Conservation (phyloP, 2,329 filamentous ascomycete genomes). For the Pseudopithomyces maydicus region DNA sequence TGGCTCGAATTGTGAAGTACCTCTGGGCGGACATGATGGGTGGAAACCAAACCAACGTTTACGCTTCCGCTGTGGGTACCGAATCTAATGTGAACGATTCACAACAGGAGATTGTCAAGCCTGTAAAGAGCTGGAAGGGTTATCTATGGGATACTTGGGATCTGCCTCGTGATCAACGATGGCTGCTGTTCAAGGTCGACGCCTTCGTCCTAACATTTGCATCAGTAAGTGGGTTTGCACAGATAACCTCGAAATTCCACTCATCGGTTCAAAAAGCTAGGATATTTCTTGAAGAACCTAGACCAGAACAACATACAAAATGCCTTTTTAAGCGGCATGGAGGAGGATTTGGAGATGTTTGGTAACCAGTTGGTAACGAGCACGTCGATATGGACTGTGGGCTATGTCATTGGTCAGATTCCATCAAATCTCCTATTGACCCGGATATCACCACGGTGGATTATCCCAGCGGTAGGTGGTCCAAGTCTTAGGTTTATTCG, state of each 20-base stretch:
- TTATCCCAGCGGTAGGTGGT: background rate
- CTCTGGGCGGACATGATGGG: background rate
- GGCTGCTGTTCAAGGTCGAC: constrained; percentile 5
- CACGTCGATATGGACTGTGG: constrained; percentile 1
- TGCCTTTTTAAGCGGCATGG: background rate
- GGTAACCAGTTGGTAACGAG: background rate
- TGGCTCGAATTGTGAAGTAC: background rate
- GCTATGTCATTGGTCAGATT: background rate
- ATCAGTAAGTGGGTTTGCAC: background rate
- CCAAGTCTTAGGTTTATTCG: background rate
- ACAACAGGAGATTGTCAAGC: background rate
- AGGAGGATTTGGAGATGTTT: background rate
- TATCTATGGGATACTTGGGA: constrained; percentile 8
- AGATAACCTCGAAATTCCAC: background rate
- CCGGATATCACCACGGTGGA: background rate
- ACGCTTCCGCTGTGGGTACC: background rate
- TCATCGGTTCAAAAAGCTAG: background rate
- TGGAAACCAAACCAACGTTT: background rate
- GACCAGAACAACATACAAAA: constrained; percentile 2
- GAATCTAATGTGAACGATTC: background rate
- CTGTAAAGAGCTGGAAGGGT: constrained; percentile 3
- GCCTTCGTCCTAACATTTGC: constrained; percentile 5
- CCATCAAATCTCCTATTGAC: background rate
- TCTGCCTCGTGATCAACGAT: background rate
- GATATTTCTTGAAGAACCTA: constrained; percentile 5